Evolutionary conservation across 805 yeast species (phyloP).

Genomic region (Alloascoidea hylecoeti): DNA sequence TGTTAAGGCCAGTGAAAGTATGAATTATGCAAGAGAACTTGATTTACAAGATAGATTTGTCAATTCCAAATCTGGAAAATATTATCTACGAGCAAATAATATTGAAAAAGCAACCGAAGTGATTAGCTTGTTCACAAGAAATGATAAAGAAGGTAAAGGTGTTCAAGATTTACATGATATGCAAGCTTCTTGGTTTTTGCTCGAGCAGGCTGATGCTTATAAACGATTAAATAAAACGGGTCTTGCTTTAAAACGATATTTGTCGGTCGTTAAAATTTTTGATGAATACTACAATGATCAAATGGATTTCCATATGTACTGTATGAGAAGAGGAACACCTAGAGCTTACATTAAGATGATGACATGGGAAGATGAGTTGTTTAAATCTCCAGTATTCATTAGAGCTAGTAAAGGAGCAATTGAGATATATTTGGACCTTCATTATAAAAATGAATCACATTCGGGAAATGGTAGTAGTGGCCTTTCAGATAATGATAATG

Average conservation of each 20-base stretch:
- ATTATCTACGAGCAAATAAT: slow-evolving; percentile 61
- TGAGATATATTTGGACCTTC: slow-evolving; percentile 32
- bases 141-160: slow-evolving; percentile 72
- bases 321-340: slow-evolving; percentile 83
- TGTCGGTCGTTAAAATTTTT: slow-evolving; percentile 51
- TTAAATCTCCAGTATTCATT: slow-evolving; percentile 53
- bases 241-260: slow-evolving; percentile 66
- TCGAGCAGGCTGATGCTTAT: slow-evolving; percentile 78
- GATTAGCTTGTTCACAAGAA: slow-evolving; percentile 73
- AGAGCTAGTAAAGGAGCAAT: slow-evolving; percentile 58
- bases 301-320: slow-evolving; percentile 87
- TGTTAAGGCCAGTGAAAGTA: slow-evolving; percentile 43
- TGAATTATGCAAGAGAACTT: slow-evolving; percentile 57
- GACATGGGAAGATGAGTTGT: slow-evolving; percentile 71
- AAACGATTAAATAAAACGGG: slow-evolving; percentile 50
- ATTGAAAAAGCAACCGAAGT: slow-evolving; percentile 61
- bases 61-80: slow-evolving; percentile 79
- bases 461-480: slow-evolving; percentile 5
- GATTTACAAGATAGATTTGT: slow-evolving; percentile 88
- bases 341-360: slow-evolving; percentile 68
- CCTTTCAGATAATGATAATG: slow-evolving; percentile 5
- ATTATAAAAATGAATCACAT: slow-evolving; percentile 10
- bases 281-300: slow-evolving; percentile 71
- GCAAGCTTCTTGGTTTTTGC: slow-evolving; percentile 86
- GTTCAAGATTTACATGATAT: slow-evolving; percentile 73